Evolutionary conservation across 2,329 filamentous ascomycete genomes (phyloP).

Genomic region (Blastomyces parvus): DNA sequence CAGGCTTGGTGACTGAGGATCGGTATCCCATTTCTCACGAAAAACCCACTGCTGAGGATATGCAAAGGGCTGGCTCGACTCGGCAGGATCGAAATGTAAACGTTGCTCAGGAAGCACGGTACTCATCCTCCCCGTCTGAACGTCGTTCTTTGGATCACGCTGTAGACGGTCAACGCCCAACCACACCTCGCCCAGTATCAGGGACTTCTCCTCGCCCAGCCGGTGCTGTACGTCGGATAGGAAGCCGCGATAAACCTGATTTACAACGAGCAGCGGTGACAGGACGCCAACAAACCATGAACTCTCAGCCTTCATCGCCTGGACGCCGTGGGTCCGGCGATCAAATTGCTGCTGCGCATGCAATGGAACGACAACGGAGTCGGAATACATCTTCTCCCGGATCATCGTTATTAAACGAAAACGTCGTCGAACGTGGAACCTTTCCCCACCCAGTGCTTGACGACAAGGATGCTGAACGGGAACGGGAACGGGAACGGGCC

Average conservation of each 20-base stretch:
- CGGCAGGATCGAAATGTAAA: conserved; percentile 11
- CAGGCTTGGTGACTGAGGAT: conserved; percentile 72
- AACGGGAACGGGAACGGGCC: conserved; percentile 52
- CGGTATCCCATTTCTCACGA: conserved; percentile 15
- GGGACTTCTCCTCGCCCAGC: conserved; percentile 22
- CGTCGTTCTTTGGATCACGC: neutral
- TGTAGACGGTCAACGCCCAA: conserved; percentile 30
- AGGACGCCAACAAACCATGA: conserved; percentile 26
- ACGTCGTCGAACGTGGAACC: conserved; percentile 32
- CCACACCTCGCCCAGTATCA: conserved; percentile 22
- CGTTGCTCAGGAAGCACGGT: conserved; percentile 25
- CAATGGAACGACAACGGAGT: conserved; percentile 56
- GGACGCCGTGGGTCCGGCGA: conserved; percentile 32
- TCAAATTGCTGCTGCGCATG: conserved; percentile 28
- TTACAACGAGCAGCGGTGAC: conserved; percentile 20
- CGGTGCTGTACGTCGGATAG: conserved; percentile 25
- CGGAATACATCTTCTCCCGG: conserved; percentile 36
- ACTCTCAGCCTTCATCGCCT: conserved; percentile 33
- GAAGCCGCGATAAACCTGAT: conserved; percentile 29
- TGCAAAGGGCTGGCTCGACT: conserved; percentile 4
- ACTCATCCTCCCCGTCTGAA: conserved; percentile 4
- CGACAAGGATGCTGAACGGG: conserved; percentile 33
- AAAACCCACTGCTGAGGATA: conserved; percentile 13
- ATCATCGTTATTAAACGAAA: conserved; percentile 40
- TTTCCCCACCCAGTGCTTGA: conserved; percentile 25